Evolutionary conservation across 176 grass and related monocot genomes (phyloP).

Genomic region (Musa itinerans): DNA sequence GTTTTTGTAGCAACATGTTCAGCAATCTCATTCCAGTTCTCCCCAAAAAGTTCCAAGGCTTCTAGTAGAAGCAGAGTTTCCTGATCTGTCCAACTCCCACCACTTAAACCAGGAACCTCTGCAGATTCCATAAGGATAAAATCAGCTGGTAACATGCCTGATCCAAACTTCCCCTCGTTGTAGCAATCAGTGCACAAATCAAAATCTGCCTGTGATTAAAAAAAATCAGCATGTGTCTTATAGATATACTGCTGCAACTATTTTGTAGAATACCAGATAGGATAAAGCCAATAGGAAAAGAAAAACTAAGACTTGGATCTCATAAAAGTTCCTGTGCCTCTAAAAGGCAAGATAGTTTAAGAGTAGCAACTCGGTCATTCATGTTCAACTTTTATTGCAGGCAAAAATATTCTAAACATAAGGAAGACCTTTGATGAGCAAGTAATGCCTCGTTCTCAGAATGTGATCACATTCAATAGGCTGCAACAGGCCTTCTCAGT

Average conservation of each 20-base stretch:
- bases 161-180: slow-evolving; percentile 70
- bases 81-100: slow-evolving; percentile 80
- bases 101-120: slow-evolving; percentile 74
- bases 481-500: no score
- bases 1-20: slow-evolving; percentile 78
- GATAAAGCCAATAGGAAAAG: neutral
- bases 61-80: slow-evolving; percentile 89
- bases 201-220: slow-evolving; percentile 88
- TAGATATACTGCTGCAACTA: neutral
- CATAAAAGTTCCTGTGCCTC: no score
- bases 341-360: neutral
- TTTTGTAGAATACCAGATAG: neutral
- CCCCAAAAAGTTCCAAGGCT: slow-evolving; percentile 62
- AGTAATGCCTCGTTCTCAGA: no score
- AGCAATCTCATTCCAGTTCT: slow-evolving; percentile 82
- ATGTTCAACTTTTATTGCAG: no score
- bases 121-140: slow-evolving; percentile 97
- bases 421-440: no score
- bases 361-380: neutral
- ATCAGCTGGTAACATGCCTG: slow-evolving; percentile 81
- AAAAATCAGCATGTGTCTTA: neutral
- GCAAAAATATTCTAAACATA: no score
- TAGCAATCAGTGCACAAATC: slow-evolving; percentile 93
- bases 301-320: neutral
- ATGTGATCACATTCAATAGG: no score